Percentiles rank a stretch among this genome's conserved stretches.
Evolutionary conservation across 2,329 filamentous ascomycete genomes (phyloP).

Genomic region (Ophiocordyceps robertsii): DNA sequence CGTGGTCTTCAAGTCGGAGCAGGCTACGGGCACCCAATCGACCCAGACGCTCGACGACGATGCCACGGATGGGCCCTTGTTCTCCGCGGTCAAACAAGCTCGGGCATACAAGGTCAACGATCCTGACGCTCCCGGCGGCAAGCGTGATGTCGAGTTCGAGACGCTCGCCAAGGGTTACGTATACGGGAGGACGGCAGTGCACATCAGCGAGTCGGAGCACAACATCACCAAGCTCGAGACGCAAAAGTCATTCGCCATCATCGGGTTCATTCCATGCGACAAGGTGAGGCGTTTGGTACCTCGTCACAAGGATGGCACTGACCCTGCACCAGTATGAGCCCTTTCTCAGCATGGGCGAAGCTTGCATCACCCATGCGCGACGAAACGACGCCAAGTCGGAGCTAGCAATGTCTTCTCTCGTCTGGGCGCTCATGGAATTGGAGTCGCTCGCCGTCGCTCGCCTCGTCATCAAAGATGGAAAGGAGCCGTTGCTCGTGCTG

Average conservation of each 20-base stretch:
- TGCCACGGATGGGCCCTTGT: conserved; percentile 35
- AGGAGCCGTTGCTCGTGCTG: conserved; percentile 62
- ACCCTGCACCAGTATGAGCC: conserved; percentile 51
- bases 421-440: conserved; percentile 74
- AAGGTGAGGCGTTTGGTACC: conserved; percentile 33
- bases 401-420: conserved; percentile 75
- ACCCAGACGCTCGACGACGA: conserved; percentile 33
- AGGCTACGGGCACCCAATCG: conserved; percentile 32
- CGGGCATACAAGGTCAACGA: conserved; percentile 74
- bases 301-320: neutral
- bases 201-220: conserved; percentile 74
- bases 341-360: conserved; percentile 73
- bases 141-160: conserved; percentile 68
- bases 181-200: conserved; percentile 84
- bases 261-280: conserved; percentile 70
- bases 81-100: conserved; percentile 63
- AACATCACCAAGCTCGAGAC: conserved; percentile 85
- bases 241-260: conserved; percentile 57
- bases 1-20: conserved; percentile 48
- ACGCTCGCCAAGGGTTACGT: conserved; percentile 85
- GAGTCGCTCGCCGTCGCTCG: conserved; percentile 79
- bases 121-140: conserved; percentile 59
- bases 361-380: conserved; percentile 63
- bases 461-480: conserved; percentile 72
- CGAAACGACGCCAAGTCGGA: conserved; percentile 70